Conservation (phyloP, 176 grass and related monocot species). For the Aegilops speltoides region DNA sequence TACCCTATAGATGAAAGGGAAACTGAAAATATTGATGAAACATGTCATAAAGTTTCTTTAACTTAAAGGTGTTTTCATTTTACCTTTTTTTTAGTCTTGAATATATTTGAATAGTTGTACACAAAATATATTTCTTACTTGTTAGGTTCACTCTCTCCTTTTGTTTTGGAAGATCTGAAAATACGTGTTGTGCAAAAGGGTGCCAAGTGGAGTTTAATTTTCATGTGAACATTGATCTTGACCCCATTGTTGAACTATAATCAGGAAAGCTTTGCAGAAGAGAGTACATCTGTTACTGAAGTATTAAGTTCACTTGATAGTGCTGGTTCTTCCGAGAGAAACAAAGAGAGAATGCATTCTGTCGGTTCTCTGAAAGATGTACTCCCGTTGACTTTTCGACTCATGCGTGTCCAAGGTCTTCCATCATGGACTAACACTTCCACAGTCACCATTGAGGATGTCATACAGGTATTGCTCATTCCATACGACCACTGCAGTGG, state of each 20-base stretch:
- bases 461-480: conserved; percentile 68
- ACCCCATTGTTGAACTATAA: conserved; percentile 7
- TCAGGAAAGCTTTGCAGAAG: conserved; percentile 38
- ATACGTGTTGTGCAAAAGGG: background rate
- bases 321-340: conserved; percentile 40
- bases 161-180: conserved; percentile 9
- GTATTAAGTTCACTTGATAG: conserved; percentile 8
- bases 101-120: no score
- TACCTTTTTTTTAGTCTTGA: no score
- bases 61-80: background rate
- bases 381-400: conserved; percentile 54
- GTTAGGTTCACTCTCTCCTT: background rate
- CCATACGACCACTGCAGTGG: background rate
- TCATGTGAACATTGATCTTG: background rate
- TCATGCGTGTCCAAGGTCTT: conserved; percentile 84
- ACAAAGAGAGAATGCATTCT: conserved; percentile 32
- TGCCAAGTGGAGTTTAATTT: background rate
- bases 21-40: background rate
- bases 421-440: conserved; percentile 74
- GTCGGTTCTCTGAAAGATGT: conserved; percentile 40
- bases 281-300: conserved; percentile 21
- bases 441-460: conserved; percentile 73
- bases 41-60: background rate
- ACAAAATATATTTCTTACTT: background rate
- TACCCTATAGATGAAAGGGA: background rate